These are phyloP conservation scores for Laetiporus sulphureus DNA, from an alignment of 1,284 basidiomycete species.

Conservation along the genomic window DNA sequence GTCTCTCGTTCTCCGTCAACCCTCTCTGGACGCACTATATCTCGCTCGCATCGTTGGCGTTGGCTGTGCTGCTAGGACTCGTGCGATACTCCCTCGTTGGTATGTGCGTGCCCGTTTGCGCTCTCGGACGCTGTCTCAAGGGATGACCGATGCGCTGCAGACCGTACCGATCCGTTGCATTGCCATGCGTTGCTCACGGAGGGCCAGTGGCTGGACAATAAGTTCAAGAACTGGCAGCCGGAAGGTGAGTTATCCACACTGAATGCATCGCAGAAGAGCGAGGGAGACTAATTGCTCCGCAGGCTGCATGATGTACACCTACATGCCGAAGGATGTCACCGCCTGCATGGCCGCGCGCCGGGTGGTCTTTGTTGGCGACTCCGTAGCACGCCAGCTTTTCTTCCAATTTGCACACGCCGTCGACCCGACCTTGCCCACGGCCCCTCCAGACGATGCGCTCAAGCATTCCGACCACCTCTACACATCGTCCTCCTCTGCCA, in stretches of 20 bases:
- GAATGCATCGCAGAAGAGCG: background rate
- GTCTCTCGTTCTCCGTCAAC: constrained; percentile 33
- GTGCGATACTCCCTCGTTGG: constrained; percentile 42
- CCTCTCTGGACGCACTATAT: constrained; percentile 49
- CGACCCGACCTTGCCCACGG: constrained; percentile 48
- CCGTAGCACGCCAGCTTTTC: constrained; percentile 73
- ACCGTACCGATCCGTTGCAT: constrained; percentile 63
- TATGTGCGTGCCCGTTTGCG: no score
- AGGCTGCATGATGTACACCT: constrained; percentile 75
- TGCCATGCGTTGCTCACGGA: constrained; percentile 64
- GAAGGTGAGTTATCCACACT: constrained; percentile 46
- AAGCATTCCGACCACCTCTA: constrained; percentile 66
- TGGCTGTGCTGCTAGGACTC: constrained; percentile 37
- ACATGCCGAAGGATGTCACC: constrained; percentile 46
- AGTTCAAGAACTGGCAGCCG: constrained; percentile 75
- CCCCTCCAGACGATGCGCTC: constrained; percentile 46
- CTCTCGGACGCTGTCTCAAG: no score
- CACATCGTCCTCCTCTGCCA: constrained; percentile 35
- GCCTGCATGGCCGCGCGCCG: constrained; percentile 47
- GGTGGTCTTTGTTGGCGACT: constrained; percentile 82
- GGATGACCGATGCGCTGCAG: constrained; percentile 38
- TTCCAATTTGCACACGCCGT: constrained; percentile 62
- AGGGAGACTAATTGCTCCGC: constrained; percentile 1
- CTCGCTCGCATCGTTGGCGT: constrained; percentile 31
- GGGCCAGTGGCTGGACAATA: constrained; percentile 76